A percentile compares a stretch with the other conserved stretches of the same genome.
phyloP scores from a whole-genome alignment of 768 basidiomycete species.

The Gloeostereum incarnatum region DNA sequence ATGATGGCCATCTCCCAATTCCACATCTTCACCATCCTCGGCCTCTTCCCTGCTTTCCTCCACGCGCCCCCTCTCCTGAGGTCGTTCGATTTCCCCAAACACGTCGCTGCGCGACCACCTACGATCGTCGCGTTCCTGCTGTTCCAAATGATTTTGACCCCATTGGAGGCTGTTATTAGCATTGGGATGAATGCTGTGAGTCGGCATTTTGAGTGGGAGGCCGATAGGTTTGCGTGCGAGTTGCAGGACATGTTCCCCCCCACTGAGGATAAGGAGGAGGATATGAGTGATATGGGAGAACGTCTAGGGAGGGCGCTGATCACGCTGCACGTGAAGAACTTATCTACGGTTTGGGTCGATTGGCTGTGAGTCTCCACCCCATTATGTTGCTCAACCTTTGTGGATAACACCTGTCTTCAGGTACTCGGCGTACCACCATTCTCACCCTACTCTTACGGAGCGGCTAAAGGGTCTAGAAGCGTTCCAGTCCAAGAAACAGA shows the following conservation, averaged over 20 bases:
- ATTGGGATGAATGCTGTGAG: conserved; percentile 76
- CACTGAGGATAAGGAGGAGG: too few relatives aligned
- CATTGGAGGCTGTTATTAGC: conserved; percentile 64
- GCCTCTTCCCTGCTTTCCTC: conserved; percentile 85
- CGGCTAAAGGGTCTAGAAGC: conserved; percentile 73
- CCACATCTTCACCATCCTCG: conserved; percentile 81
- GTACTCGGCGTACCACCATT: conserved; percentile 94
- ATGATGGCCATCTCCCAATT: conserved; percentile 79
- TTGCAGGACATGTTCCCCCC: conserved; percentile 44
- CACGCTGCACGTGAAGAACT: conserved; percentile 83
- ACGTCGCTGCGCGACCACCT: conserved; percentile 56
- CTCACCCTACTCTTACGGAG: conserved; percentile 91
- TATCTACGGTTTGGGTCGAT: conserved; percentile 91
- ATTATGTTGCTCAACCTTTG: conserved; percentile 1
- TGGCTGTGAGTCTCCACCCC: conserved; percentile 55
- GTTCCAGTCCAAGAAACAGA: conserved; percentile 30
- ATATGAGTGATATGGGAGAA: conserved; percentile 81
- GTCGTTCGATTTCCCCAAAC: conserved; percentile 71
- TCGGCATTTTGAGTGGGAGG: conserved; percentile 87
- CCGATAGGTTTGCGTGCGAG: conserved; percentile 80
- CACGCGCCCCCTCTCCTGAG: conserved; percentile 69
- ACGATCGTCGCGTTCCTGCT: conserved; percentile 82
- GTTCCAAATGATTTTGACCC: conserved; percentile 85
- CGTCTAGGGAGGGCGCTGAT: conserved; percentile 77
- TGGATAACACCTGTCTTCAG: conserved; percentile 21